These are phyloP conservation scores for Colletotrichum plurivorum DNA, from an alignment of 2,329 filamentous ascomycete species.

Conservation along the genomic window DNA sequence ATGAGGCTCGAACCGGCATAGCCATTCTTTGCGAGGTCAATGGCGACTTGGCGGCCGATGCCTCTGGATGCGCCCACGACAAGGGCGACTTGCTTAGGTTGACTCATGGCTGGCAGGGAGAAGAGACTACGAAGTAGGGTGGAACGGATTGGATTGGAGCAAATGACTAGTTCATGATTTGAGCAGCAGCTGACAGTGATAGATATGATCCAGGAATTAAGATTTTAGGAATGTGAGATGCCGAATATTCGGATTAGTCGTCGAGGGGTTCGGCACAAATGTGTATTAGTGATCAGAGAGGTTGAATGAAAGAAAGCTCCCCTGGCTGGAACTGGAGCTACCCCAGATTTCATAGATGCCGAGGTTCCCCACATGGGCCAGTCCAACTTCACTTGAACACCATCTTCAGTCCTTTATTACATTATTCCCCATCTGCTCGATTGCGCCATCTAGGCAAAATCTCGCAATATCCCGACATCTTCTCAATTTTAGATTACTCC, in stretches of 20 bases:
- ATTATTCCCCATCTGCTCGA: neutral
- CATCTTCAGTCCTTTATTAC: neutral
- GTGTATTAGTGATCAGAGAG: conserved; percentile 31
- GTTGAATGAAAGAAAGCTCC: conserved; percentile 6
- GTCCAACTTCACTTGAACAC: conserved; percentile 20
- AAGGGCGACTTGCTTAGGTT: conserved; percentile 68
- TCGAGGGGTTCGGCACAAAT: conserved; percentile 19
- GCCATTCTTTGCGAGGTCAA: conserved; percentile 79
- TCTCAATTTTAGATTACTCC: no score
- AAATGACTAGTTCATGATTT: no score
- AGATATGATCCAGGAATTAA: no score
- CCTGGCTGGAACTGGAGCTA: conserved; percentile 4
- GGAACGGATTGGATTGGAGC: neutral
- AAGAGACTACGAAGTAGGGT: neutral
- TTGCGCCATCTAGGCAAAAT: conserved; percentile 9
- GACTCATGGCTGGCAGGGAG: conserved; percentile 26
- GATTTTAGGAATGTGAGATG: neutral
- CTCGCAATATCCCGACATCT: neutral
- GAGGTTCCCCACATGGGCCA: conserved; percentile 32
- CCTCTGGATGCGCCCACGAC: conserved; percentile 84
- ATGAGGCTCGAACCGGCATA: conserved; percentile 71
- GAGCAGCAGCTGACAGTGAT: no score
- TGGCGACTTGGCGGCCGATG: conserved; percentile 84
- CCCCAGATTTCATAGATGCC: conserved; percentile 31
- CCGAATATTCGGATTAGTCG: conserved; percentile 1